Conservation (phyloP, 352 stramenopile genomes). For the Phytopythium ostracodes region DNA sequence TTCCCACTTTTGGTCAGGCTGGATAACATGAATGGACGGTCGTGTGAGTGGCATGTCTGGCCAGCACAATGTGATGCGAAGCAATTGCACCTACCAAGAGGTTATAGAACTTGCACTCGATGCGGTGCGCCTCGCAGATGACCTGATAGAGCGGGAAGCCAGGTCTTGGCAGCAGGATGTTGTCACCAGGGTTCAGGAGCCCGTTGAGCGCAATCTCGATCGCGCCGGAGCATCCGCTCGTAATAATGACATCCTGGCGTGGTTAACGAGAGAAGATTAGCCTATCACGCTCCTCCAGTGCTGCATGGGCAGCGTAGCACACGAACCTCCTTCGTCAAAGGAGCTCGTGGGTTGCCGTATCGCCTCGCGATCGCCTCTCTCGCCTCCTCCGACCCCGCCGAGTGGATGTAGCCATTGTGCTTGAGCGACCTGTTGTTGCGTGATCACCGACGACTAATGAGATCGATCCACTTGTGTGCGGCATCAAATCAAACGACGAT, state of each 20-base stretch:
- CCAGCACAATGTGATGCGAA: background rate
- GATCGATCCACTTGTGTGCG: background rate
- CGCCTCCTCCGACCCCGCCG: conserved; percentile 79
- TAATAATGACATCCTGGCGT: conserved; percentile 90
- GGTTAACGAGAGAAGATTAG: background rate
- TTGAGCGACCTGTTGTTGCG: conserved; percentile 56
- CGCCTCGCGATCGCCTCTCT: conserved; percentile 86
- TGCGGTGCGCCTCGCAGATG: conserved; percentile 90
- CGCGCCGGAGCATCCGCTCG: conserved; percentile 91
- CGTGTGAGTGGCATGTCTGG: background rate
- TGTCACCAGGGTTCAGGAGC: conserved; percentile 88
- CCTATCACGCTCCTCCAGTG: background rate
- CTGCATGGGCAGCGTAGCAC: too few relatives aligned
- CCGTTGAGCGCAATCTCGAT: conserved; percentile 91
- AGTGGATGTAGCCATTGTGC: conserved; percentile 93
- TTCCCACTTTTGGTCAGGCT: conserved; percentile 90
- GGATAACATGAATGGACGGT: background rate
- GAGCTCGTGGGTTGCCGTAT: conserved; percentile 52
- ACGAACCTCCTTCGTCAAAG: conserved; percentile 73
- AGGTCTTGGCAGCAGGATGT: conserved; percentile 92
- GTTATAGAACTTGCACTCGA: conserved; percentile 91
- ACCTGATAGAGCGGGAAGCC: conserved; percentile 96
- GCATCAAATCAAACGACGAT: too few relatives aligned
- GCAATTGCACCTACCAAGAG: conserved; percentile 30
- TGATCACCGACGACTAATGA: background rate